Evolutionary conservation across 371 early-diverging fungal species (phyloP), one percentile per base, ranked within the genome.

Genomic region (Funneliformis caledonium): DNA sequence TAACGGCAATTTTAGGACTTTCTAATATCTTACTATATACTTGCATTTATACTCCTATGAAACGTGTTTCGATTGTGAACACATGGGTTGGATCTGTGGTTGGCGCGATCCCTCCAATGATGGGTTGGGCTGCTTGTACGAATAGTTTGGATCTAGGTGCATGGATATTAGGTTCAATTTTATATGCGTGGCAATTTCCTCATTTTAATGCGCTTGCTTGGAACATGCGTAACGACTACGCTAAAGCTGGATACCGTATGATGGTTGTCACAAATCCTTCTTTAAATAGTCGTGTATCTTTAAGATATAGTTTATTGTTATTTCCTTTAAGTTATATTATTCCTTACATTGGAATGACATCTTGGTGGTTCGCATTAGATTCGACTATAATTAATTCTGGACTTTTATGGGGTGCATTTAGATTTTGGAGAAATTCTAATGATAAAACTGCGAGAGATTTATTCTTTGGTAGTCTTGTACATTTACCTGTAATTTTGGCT

Each of bases 151-250:
- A 94, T 60, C 87, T 91, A 4, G 96, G 94, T 65, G 94, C 95
- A 2, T 94, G 92, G 91, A 83, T 96, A 1, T 83, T 98, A 56
- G 97, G 91, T 45, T 91, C 87, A 1, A 82, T 96, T 0, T 86
- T 99, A 61, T 98, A 93, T 84, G 95, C 96, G 0, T 98, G 99
- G 98, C 98, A 98, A 85, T 99, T 98, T 85, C 99, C 99, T 26
- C 99, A 99, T 82, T 99, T 99, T 84, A 98, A 98, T 85, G 88
- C 98, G 2, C 84, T 99, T 45, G 89, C 94, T 22, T 97, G 96
- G 94, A 96, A 95, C 79, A 86, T 99, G 70, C 87, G 98, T 11
- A 92, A 93, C 1, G 98, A 99, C 83, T 99, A 99, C 86, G 92
- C 96, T 16, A 97, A 96, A 85, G 99, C 98, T 1, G 99, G 98